Evolutionary conservation across 2,329 filamentous ascomycete species (phyloP), one percentile per base, ranked within the genome.

Genomic region (Colletotrichum nymphaeae): DNA sequence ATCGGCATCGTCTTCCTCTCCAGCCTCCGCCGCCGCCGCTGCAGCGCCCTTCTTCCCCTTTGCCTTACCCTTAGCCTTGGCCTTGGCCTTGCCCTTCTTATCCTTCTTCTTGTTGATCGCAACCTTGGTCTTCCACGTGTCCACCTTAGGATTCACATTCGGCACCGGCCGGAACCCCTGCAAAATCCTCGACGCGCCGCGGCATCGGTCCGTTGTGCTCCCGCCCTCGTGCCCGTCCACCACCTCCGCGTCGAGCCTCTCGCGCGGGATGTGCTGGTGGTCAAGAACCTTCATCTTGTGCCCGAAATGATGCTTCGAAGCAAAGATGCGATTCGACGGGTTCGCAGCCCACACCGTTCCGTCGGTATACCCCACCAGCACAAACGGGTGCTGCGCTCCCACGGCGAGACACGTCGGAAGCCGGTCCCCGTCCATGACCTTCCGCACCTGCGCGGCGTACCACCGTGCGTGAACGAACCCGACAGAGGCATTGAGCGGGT

Each of bases 341-440:
- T 87, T 88, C 74, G 83, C 82, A 7, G 84, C 81, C 84, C 87
- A 89, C 3, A 90, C 79, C 0, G 87, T 87, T 12, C 89, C 89
- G 69, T 90, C 88, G 2, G 86, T 83, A 56, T 86, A 84, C n/a
- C 89, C 89, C 14, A 88, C 80, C 2, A 90, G 83, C 11, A 88
- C 79, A 74, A 84, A 90, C 0, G 89, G 89, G 69, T 91, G 89
- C 16, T 84, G 85, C 2, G 80, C 76, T 19, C 88, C 88, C 3
- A 87, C 82, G 4, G 86, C 83, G 12, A 91, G 81, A 75, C 87
- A 88, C 0, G 86, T 87, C 6, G 86, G 85, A 62, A 86, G 84
- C 66, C 87, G 87, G 35, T 88, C 86, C 12, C 86, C 83, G 0
- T 86, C 87, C 74, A 87, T 86, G 57, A 90, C 81, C 70, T 88